phyloP scores from a whole-genome alignment of 495 filamentous ascomycete genomes.

The Letharia lupina region DNA sequence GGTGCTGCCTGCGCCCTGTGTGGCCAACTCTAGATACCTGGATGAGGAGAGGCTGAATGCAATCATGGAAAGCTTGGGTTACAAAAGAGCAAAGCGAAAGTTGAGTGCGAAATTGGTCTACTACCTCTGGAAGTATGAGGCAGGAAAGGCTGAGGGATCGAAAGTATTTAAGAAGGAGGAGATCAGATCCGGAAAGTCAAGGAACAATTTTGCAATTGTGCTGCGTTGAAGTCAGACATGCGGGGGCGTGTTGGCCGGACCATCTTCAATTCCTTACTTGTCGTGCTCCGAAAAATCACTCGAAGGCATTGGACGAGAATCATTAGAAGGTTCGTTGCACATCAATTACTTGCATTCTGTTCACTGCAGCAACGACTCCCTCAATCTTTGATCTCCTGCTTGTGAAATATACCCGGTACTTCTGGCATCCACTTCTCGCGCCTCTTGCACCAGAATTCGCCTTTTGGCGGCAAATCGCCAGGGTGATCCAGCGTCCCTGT shows the following conservation, averaged over 20 bases:
- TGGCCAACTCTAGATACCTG: conserved; percentile 87
- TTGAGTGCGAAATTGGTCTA: conserved; percentile 77
- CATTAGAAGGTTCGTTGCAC: background rate
- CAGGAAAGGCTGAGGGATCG: conserved; percentile 26
- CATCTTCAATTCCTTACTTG: background rate
- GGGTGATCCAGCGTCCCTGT: conserved; percentile 58
- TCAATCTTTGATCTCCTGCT: conserved; percentile 49
- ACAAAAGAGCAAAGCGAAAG: conserved; percentile 55
- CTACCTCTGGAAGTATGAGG: conserved; percentile 63
- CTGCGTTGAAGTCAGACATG: conserved; percentile 31
- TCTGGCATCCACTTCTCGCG: conserved; percentile 39
- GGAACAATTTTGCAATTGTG: conserved; percentile 87
- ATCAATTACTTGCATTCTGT: background rate
- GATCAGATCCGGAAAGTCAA: conserved; percentile 57
- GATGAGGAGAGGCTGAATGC: conserved; percentile 58
- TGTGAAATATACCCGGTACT: conserved; percentile 50
- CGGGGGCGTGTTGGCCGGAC: background rate
- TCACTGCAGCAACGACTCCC: background rate
- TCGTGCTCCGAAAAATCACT: background rate
- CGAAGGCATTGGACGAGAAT: background rate
- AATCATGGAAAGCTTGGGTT: conserved; percentile 75
- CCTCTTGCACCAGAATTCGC: conserved; percentile 58
- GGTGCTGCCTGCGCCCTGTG: conserved; percentile 80
- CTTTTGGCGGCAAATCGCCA: conserved; percentile 53
- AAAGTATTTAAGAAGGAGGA: conserved; percentile 58